Conservation (phyloP, 305 asterid genomes). For the Ajuga reptans region DNA sequence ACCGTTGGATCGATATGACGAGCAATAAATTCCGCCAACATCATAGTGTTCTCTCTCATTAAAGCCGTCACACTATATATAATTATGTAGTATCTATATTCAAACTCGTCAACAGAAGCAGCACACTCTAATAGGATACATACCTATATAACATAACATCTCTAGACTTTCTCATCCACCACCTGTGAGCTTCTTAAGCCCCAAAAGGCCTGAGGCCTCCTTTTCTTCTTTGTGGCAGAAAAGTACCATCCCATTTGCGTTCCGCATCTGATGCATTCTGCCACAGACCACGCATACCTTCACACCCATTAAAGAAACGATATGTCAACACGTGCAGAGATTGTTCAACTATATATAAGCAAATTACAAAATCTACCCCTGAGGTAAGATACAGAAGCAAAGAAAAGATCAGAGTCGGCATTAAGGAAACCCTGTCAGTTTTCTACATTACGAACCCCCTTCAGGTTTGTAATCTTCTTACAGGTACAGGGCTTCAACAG, state of each 20-base stretch:
- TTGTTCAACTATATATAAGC: too few species aligned
- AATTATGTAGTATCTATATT: not conserved
- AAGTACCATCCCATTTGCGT: slow-evolving; percentile 87
- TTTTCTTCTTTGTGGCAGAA: slow-evolving; percentile 51
- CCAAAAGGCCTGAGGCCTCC: slow-evolving; percentile 77
- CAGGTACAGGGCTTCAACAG: too few species aligned
- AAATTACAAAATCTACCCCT: too few species aligned
- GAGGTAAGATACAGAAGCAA: too few species aligned
- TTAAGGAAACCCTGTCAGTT: too few species aligned
- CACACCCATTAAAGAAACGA: not conserved
- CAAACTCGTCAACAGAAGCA: not conserved
- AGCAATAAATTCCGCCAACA: not conserved
- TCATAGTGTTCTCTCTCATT: not conserved
- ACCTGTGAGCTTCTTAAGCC: slow-evolving; percentile 81
- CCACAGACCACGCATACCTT: slow-evolving; percentile 91
- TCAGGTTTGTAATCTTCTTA: too few species aligned
- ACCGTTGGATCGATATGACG: too few species aligned
- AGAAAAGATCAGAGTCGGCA: too few species aligned
- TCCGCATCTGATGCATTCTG: slow-evolving; percentile 68
- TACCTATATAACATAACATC: not conserved
- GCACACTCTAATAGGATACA: not conserved
- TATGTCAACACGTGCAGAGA: slow-evolving; percentile 5
- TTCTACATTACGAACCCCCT: too few species aligned
- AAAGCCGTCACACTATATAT: not conserved
- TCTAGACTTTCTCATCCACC: slow-evolving; percentile 40